A percentile compares a stretch with the other conserved stretches of the same genome.
These are phyloP conservation scores for Aspergillus bertholletiae DNA, from an alignment of 495 filamentous ascomycete genomes.

Conservation along the genomic window DNA sequence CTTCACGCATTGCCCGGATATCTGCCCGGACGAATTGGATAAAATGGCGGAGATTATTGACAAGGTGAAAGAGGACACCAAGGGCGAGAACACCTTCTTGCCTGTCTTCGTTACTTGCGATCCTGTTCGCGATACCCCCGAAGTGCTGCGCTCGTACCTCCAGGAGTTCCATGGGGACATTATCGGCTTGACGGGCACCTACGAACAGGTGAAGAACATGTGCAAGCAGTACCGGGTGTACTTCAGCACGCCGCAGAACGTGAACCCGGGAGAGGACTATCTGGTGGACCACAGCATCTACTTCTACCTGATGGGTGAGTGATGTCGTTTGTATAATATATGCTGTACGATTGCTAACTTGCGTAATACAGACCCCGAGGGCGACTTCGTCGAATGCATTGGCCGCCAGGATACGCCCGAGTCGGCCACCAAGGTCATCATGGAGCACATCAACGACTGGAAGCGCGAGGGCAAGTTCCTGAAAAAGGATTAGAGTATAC, in stretches of 20 bases:
- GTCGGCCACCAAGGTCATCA: slow-evolving; percentile 76
- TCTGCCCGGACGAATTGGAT: slow-evolving; percentile 97
- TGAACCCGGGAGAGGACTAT: slow-evolving; percentile 92
- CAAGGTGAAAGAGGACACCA: slow-evolving; percentile 56
- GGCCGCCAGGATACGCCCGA: slow-evolving; percentile 91
- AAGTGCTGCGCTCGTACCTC: slow-evolving; percentile 79
- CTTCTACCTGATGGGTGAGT: slow-evolving; percentile 93
- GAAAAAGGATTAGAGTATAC: slow-evolving; percentile 29
- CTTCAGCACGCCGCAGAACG: slow-evolving; percentile 85
- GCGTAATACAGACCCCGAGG: slow-evolving; percentile 70
- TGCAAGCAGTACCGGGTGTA: slow-evolving; percentile 97
- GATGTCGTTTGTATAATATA: neutral
- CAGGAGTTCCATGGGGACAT: slow-evolving; percentile 88
- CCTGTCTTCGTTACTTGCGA: slow-evolving; percentile 96
- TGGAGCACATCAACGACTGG: slow-evolving; percentile 91
- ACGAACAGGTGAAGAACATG: slow-evolving; percentile 83
- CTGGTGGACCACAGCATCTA: slow-evolving; percentile 98
- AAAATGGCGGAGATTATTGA: slow-evolving; percentile 97
- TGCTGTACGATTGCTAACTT: neutral
- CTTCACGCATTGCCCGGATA: slow-evolving; percentile 97
- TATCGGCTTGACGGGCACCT: slow-evolving; percentile 86
- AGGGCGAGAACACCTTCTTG: slow-evolving; percentile 48
- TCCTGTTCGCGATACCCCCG: slow-evolving; percentile 82
- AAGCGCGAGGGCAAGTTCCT: slow-evolving; percentile 51
- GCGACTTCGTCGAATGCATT: slow-evolving; percentile 96